phyloP scores from a whole-genome alignment of 345 rosid species.

The Heritiera fomes region DNA sequence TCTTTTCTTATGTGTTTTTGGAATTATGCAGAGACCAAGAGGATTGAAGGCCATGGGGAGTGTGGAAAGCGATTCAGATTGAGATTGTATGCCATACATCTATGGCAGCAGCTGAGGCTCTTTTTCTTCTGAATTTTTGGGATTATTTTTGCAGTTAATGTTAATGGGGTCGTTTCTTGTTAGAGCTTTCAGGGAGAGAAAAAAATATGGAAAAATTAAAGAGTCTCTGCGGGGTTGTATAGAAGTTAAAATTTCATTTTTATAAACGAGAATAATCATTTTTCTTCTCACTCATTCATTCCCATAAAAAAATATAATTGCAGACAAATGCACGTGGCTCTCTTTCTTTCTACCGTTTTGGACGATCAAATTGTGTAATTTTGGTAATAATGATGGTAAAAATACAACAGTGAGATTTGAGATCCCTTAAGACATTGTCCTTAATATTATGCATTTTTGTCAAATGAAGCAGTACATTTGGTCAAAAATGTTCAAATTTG shows the following conservation, averaged over 20 bases:
- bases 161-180: slow-evolving; percentile 9
- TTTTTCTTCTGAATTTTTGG: slow-evolving; percentile 19
- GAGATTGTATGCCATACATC: slow-evolving; percentile 18
- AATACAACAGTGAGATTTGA: neutral
- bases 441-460: neutral
- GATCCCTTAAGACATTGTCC: neutral
- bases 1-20: neutral
- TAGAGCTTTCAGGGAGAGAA: neutral
- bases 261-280: slow-evolving; percentile 19
- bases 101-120: slow-evolving; percentile 26
- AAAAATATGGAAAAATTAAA: neutral
- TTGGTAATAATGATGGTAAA: neutral
- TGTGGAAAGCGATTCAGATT: slow-evolving; percentile 73
- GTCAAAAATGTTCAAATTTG: neutral
- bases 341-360: neutral
- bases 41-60: slow-evolving; percentile 79
- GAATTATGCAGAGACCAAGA: slow-evolving; percentile 66
- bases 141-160: slow-evolving; percentile 25
- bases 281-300: neutral
- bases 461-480: neutral
- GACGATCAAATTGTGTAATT: neutral
- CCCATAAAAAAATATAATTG: neutral
- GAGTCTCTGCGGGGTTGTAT: slow-evolving; percentile 35
- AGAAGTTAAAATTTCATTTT: slow-evolving; percentile 30
- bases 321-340: neutral